Evolutionary conservation across 2,329 filamentous ascomycete genomes (phyloP), one percentile per base, ranked within the genome.

Genomic region (Furcasterigmium furcatum): DNA sequence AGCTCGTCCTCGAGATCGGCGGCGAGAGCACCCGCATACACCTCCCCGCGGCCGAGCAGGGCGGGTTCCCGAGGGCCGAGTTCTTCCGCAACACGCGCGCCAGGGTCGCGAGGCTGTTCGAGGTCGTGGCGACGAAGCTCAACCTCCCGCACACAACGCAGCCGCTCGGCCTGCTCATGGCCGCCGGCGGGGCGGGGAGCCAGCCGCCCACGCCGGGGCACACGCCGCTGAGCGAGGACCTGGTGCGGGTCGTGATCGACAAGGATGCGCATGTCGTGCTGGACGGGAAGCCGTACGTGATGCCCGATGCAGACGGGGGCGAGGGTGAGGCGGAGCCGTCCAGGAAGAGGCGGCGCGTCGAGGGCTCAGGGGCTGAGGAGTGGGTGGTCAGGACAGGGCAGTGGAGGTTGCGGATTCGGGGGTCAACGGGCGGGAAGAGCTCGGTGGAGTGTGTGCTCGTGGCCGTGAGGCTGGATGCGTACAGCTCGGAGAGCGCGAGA

Each of bases 1-100:
- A 91, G 60, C 76, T 96, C 19, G 76, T 97, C 21, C 69, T 96
- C 3, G 90, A 97, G 62, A 86, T 95, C 41, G 82, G 84, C 16
- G 76, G 75, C 38, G 86, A 89, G 56, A 74, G 74, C 43, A 87
- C 82, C 3, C 64, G 73, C 24, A 62, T 88, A 29, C 74, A 84
- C 53, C 67, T 79, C 42, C 56, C 57, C 3, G 38, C 52, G 24
- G 24, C 24, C 24, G 24, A 27, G 24, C 24, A 27, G 24, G 56
- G 55, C 10, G 58, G 54, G 2, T 3, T 16, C 12, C 54, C 60
- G 57, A 76, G 81, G n/a, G 84, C 82, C 2, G 82, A 88, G 51
- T 95, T 96, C 66, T 80, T 87, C 54, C 80, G 82, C 13, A 78
- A 87, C 39, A 80, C 84, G 5, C 85, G 86, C 53, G 75, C 80